Base-by-base conservation (phyloP, 2,329 filamentous ascomycete genomes). In the Trichoderma hamatum region DNA sequence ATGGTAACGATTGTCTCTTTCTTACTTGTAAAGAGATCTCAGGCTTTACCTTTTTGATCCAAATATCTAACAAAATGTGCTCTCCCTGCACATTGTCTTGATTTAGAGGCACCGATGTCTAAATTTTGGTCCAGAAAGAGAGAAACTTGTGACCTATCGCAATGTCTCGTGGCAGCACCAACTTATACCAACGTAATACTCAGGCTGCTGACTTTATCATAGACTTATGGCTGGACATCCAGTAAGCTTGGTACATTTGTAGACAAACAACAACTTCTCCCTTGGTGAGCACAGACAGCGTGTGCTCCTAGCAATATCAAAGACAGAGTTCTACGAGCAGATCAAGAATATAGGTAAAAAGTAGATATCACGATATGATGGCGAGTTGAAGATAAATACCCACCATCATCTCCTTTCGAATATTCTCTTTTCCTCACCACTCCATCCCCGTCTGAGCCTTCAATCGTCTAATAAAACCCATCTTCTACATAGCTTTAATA, bases 351-450 rank as follows among this genome's bases (percentile, higher is more conserved):
- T 16, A 32, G n/a, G 3, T 11, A 10, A 19, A 32, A 30, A 9
- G 21, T 61, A 43, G 19, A 49, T 13, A 51, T 43, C 24, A 46
- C 46, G 32, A 26, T 6, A 3, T 39, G 10, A n/a, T 30, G 39
- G 51, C 60, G 1, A 43, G 21, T 21, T 21, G 21, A 67, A 60
- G 60, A 67, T 67, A 67, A 67, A 67, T 67, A 67, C 54, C 55
- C 24, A 10, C 39, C 34, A n/a, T 67, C 43, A 3, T 52, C 54
- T 51, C 54, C 43, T 19, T 14, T 13, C 26, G n/a, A 59, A 6
- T 32, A 1, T 21, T 11, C 7, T 43, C 3, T 28, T 54, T 21
- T 34, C 55, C 21, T 43, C 65, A 60, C 51, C 55, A 60, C 64
- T 54, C 55, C 65, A 67, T 5, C 32, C 19, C 32, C 51, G 56